Evolutionary conservation across 176 grass and related monocot genomes (phyloP).

Genomic region (Hyparrhenia diplandra): DNA sequence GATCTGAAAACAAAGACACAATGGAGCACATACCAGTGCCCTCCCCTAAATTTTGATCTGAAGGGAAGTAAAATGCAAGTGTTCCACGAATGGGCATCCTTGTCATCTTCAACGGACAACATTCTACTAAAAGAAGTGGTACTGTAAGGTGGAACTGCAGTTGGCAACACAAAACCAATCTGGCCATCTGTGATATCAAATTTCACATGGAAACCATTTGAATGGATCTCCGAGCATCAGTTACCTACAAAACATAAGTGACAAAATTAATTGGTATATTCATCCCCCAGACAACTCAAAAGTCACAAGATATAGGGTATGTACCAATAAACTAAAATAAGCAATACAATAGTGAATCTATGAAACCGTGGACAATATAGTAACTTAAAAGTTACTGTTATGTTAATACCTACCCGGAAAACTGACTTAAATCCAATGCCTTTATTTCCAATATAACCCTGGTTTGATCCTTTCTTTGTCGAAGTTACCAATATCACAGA

Average conservation of each 20-base stretch:
- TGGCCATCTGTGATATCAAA: conserved; percentile 95
- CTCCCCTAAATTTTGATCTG: conserved; percentile 60
- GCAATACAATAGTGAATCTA: background rate
- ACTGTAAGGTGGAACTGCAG: conserved; percentile 63
- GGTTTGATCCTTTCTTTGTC: conserved; percentile 85
- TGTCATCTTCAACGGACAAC: conserved; percentile 50
- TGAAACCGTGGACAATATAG: background rate
- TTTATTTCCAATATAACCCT: conserved; percentile 96
- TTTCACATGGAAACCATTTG: conserved; percentile 97
- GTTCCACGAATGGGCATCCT: conserved; percentile 44
- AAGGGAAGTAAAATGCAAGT: conserved; percentile 95
- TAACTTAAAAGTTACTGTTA: conserved; percentile 20
- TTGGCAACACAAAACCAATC: conserved; percentile 96
- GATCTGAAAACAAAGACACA: conserved; percentile 95
- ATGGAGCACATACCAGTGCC: conserved; percentile 56
- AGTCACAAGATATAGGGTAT: background rate
- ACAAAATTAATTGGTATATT: conserved; percentile 9
- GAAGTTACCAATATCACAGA: conserved; percentile 98
- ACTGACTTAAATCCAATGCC: conserved; percentile 99
- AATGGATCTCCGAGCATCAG: conserved; percentile 97
- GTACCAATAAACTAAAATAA: background rate
- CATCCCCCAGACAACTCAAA: background rate
- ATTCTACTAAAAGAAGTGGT: conserved; percentile 42
- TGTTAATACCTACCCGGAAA: conserved; percentile 67
- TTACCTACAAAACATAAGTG: conserved; percentile 52